Evolutionary conservation across 2,329 filamentous ascomycete genomes (phyloP), one percentile per base, ranked within the genome.

Genomic region (Orbilia blumenaviensis): DNA sequence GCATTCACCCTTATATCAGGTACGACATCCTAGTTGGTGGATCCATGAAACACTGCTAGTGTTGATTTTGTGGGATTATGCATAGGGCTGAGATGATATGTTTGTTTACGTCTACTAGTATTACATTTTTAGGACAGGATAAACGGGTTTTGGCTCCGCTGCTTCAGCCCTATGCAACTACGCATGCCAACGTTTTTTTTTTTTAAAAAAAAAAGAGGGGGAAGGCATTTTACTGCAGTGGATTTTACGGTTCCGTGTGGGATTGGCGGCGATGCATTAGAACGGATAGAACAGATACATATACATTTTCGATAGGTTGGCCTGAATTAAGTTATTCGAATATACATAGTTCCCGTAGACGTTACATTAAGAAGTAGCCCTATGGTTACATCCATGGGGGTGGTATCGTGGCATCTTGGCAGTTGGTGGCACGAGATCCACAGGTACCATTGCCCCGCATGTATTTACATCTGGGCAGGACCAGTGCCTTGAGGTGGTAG

Each of bases 51-150:
- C 6, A 34, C 5, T 10, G 27, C n/a, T n/a, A n/a, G 72, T 61
- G 64, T 76, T 76, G 72, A 76, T 60, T 69, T 69, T 76, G 64
- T 76, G 72, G 56, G 14, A 69, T 66, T 68, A 32, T 48, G 41
- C n/a, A 62, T 74, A 56, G 69, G 63, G 72, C 44, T 69, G 64
- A 62, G 29, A 5, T 34, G 29, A 5, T 6, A 25, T 29, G 42
- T 44, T 34, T 54, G 29, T 27, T 32, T 61, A 44, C 52, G 62
- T 42, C 25, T 41, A 34, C 18, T 36, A 16, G 21, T 12, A 8
- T 38, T 12, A 25, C 14, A 44, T 41, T 54, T 63, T 16, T 56
- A 34, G 48, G 34, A 34, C 16, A 8, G 29, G n/a, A 56, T 56
- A 32, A 56, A 56, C 36, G 52, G 21, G 52, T 14, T 56, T 25